A percentile compares a stretch with the other conserved stretches of the same genome.
These are phyloP conservation scores for Trypanosoma avium DNA, from an alignment of 208 protist genomes.

Conservation along the genomic window DNA sequence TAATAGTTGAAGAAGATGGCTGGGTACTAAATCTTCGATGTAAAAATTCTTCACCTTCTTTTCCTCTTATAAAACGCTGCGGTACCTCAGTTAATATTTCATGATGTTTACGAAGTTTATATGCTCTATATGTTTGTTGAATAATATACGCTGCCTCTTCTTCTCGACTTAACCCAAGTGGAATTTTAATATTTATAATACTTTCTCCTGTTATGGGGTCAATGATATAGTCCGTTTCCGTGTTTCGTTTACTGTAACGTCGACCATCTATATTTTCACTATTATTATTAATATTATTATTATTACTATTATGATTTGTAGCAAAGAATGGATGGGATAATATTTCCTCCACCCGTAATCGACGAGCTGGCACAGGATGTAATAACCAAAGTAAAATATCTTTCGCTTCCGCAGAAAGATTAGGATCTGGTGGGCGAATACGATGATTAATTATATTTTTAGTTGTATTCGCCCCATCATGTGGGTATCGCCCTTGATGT, in stretches of 20 bases:
- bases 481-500: conserved; percentile 78
- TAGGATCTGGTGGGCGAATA: conserved; percentile 44
- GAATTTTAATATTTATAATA: conserved; percentile 25
- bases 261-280: too few species aligned
- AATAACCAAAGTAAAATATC: conserved; percentile 64
- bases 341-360: conserved; percentile 65
- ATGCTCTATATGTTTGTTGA: conserved; percentile 54
- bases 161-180: conserved; percentile 24
- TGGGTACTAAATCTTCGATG: too few species aligned
- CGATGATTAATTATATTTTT: conserved; percentile 76
- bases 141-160: conserved; percentile 67
- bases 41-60: too few species aligned
- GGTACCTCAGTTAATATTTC: background rate
- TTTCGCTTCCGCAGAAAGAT: conserved; percentile 42
- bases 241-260: too few species aligned
- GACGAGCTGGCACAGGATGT: conserved; percentile 48
- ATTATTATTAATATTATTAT: background rate
- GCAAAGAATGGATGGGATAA: conserved; percentile 65
- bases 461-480: conserved; percentile 88
- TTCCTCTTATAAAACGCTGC: background rate
- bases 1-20: too few species aligned
- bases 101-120: conserved; percentile 27
- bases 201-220: conserved; percentile 13
- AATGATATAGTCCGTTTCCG: background rate
- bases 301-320: background rate